Evolutionary conservation across 2,329 filamentous ascomycete species (phyloP), one percentile per base, ranked within the genome.

Genomic region (Fusarium nematophilum): DNA sequence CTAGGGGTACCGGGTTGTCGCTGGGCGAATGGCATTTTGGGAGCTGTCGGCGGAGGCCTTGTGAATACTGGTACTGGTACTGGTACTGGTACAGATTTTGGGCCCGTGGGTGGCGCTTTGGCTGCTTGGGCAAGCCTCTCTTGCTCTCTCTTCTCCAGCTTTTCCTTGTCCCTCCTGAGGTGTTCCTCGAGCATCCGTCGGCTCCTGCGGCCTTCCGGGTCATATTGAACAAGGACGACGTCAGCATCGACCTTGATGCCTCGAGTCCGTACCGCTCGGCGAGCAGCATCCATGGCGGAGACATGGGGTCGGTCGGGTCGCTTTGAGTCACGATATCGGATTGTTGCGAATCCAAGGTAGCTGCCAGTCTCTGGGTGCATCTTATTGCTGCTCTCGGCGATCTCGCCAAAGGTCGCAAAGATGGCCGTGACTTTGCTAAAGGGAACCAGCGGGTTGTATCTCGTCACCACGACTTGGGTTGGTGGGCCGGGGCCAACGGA

Each of bases 321-420:
- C 78, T 86, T 83, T 2, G 83, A 80, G 72, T 98, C 94, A 69
- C 90, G 88, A 75, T 96, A 99, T 55, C 90, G 88, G 71, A 99
- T 92, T 13, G 92, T 92, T 64, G 92, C 96, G 72, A 99, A 93
- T 10, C 95, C 95, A 10, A 99, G 84, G 72, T 96, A 96, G 70
- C 92, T 95, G 14, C 95, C 95, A 10, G 93, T 98, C 53, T 93
- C 90, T 8, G 95, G 95, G 75, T 99, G 93, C 70, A 96, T 94
- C 73, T 96, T 94, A 72, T 97, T 97, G 70, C 92, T 93, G 67
- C 96, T 90, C 70, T 93, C 90, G 37, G 90, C 90, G 61, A 99
- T 93, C 54, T 97, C 92, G 47, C 93, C 93, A 76, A 90, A 96
- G 3, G 85, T 86, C 14, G 89, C 86, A 72, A 96, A 96, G 48